Conservation (phyloP, 1,284 basidiomycete species). For the Megacollybia platyphylla region DNA sequence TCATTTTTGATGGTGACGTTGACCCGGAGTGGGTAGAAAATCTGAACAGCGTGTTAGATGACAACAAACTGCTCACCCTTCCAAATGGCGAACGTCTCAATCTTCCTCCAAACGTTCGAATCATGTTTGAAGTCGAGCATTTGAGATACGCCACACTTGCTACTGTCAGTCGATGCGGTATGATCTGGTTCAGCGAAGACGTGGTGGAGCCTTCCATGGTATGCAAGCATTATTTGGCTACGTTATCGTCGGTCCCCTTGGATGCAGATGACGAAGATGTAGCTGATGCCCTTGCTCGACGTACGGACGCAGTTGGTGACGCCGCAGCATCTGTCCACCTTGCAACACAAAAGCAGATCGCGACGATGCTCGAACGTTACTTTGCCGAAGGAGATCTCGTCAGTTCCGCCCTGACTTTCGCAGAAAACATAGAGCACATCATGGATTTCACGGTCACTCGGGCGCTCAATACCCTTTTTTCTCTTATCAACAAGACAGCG, state of each 20-base stretch:
- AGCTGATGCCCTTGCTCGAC: slow-evolving; percentile 47
- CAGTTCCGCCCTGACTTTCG: slow-evolving; percentile 65
- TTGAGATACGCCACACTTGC: slow-evolving; percentile 95
- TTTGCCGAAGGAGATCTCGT: slow-evolving; percentile 81
- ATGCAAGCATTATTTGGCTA: slow-evolving; percentile 80
- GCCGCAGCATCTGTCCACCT: slow-evolving; percentile 50
- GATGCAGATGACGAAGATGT: slow-evolving; percentile 87
- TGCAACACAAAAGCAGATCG: slow-evolving; percentile 73
- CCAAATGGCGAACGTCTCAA: slow-evolving; percentile 98
- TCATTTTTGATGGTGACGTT: slow-evolving; percentile 98
- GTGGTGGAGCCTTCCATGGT: slow-evolving; percentile 89
- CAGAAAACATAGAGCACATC: slow-evolving; percentile 83
- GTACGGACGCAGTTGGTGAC: slow-evolving; percentile 41
- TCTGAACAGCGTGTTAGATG: slow-evolving; percentile 96
- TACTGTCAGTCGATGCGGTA: slow-evolving; percentile 98
- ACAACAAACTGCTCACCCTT: slow-evolving; percentile 95
- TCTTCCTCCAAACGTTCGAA: slow-evolving; percentile 91
- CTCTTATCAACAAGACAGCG: slow-evolving; percentile 91
- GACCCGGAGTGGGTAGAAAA: slow-evolving; percentile 99
- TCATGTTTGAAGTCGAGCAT: slow-evolving; percentile 99
- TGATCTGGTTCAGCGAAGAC: slow-evolving; percentile 99
- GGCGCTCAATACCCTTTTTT: slow-evolving; percentile 92
- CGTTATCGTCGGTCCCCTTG: slow-evolving; percentile 67
- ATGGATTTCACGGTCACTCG: slow-evolving; percentile 96
- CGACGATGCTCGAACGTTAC: slow-evolving; percentile 66